Evolutionary conservation across 371 early-diverging fungal species (phyloP), one percentile per base, ranked within the genome.

Genomic region (Syncephalastrum monosporum): DNA sequence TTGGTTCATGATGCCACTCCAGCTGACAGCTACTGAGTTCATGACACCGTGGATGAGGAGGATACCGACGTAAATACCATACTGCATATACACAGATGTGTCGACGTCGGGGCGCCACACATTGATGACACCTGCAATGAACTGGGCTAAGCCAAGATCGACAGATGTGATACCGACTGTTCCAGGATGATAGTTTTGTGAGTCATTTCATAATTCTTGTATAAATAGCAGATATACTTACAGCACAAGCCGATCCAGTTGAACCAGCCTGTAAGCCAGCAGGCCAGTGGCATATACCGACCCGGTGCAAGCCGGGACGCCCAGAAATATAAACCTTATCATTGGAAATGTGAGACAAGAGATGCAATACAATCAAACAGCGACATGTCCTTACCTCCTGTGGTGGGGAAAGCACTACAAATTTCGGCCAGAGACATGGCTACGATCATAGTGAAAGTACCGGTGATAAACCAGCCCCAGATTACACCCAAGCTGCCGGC

Each of bases 371-470:
- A 50, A 19, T 23, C 41, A 21, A 42, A 42, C 29, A 55, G 38
- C 21, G 16, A 25, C 19, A 10, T 21, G 51, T 15, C 21, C 48
- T 76, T 71, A 47, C 83, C 85, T 48, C 90, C 88, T 6, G 86
- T 81, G 24, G 86, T 87, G n/a, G 88, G 88, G 67, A 76, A 88
- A 14, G 89, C 82, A 51, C 79, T 79, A 65, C 88, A 88, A 57
- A 90, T 90, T 68, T 90, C 90, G 16, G 89, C 90, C 73, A 90
- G 70, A 2, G 83, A 78, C 48, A 85, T 65, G 24, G 84, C 89
- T 25, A 88, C 81, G 15, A 80, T 62, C 69, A 84, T 77, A 4
- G 85, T 83, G 55, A 86, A 82, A 47, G 69, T 56, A 17, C 71
- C 65, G 2, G 78, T 79, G 24, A 90, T 56, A 43, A 87, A 55